These are phyloP conservation scores for Shiraia sp. DNA, from an alignment of 2,329 filamentous ascomycete species.

Conservation along the genomic window DNA sequence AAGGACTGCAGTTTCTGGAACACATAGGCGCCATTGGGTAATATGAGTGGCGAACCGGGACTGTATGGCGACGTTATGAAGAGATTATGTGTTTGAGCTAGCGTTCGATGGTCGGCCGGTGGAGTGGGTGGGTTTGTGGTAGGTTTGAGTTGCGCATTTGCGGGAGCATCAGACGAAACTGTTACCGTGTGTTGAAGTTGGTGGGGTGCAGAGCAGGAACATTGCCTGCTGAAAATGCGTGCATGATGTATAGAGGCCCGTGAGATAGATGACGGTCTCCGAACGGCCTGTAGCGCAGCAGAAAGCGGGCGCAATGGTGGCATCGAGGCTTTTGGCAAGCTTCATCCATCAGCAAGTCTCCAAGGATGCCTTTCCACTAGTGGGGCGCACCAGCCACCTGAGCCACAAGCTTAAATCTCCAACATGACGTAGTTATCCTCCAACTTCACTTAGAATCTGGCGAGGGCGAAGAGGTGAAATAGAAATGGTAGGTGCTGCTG, in stretches of 20 bases:
- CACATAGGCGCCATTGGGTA: conserved; percentile 78
- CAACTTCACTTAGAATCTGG: not conserved
- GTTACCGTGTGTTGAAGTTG: conserved; percentile 28
- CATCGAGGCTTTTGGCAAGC: conserved; percentile 33
- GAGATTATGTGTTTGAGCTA: conserved; percentile 66
- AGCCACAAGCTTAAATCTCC: not conserved
- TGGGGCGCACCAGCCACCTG: conserved; percentile 1
- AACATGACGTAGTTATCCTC: conserved; percentile 3
- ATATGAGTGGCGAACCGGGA: conserved; percentile 82
- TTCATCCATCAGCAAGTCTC: conserved; percentile 12
- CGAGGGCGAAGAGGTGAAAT: not conserved
- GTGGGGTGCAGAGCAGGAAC: conserved; percentile 41
- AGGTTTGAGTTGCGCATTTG: conserved; percentile 33
- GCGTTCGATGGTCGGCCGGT: conserved; percentile 54
- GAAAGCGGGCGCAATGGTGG: conserved; percentile 32
- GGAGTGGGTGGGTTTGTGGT: conserved; percentile 42
- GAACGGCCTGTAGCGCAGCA: conserved; percentile 13
- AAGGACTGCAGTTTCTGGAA: conserved; percentile 85
- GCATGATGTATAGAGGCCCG: conserved; percentile 8
- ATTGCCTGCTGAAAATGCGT: conserved; percentile 22
- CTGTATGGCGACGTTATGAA: conserved; percentile 81
- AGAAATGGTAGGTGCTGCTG: too few species aligned
- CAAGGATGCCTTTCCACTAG: conserved; percentile 20
- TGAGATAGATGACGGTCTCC: conserved; percentile 8
- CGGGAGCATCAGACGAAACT: conserved; percentile 15